These are phyloP conservation scores for Pleurotus salmoneostramineus DNA, from an alignment of 768 basidiomycete species.

Conservation along the genomic window DNA sequence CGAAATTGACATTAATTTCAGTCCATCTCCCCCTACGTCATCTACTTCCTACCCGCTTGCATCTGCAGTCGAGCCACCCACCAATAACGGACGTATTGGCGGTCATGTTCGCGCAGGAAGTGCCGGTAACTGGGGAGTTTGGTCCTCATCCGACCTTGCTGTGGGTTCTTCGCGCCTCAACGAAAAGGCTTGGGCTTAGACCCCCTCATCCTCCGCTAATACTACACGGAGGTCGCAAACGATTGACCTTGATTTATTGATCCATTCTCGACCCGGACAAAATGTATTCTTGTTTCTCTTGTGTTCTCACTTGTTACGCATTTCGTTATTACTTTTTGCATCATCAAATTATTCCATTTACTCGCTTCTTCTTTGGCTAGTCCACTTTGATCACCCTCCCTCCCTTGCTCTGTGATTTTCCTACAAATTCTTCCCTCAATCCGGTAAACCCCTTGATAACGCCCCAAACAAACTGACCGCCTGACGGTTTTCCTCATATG, in stretches of 20 bases:
- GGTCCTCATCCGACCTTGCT: constrained; percentile 52
- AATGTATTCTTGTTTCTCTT: constrained; percentile 13
- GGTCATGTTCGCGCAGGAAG: constrained; percentile 78
- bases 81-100: constrained; percentile 37
- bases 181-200: constrained; percentile 60
- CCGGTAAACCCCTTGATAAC: constrained; percentile 23
- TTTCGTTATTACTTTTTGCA: constrained; percentile 13
- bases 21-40: constrained; percentile 46
- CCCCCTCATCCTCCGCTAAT: constrained; percentile 5
- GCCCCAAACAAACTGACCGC: constrained; percentile 13
- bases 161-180: constrained; percentile 48
- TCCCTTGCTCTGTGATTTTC: constrained; percentile 14
- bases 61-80: constrained; percentile 2
- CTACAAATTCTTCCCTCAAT: constrained; percentile 19
- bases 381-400: constrained; percentile 15
- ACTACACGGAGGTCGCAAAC: constrained; percentile 6
- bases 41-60: constrained; percentile 11
- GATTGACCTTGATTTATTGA: constrained; percentile 12
- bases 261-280: constrained; percentile 12
- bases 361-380: constrained; percentile 8
- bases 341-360: constrained; percentile 12
- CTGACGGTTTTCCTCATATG: constrained; percentile 11
- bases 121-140: constrained; percentile 78
- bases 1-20: constrained; percentile 59
- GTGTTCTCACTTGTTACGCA: constrained; percentile 15